Base-by-base conservation (phyloP, 495 filamentous ascomycete species). In the Lasiosphaeris hirsuta region DNA sequence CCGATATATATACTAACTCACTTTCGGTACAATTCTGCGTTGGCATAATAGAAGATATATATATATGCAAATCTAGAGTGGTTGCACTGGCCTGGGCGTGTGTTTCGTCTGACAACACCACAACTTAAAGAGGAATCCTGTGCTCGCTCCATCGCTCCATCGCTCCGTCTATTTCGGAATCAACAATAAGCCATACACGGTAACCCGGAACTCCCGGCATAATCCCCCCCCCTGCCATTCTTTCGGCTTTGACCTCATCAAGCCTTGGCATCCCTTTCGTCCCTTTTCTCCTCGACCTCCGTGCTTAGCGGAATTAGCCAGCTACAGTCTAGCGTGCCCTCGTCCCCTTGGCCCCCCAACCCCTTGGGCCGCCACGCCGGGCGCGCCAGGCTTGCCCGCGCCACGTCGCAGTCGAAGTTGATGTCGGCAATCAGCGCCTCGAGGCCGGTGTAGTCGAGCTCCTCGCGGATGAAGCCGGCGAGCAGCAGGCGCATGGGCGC, bases 351-450 rank as follows among this genome's bases (percentile, higher is more conserved):
- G n/a, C 56, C 60, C 18, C 61, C 66, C 66, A 70, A 46, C 40
- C 78, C 84, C 18, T 14, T 52, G 50, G 73, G 70, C 57, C 62
- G 72, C 83, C 94, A 98, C 18, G 70, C 82, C 35, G 78, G 73
- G 56, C 94, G 75, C 63, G 72, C 77, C 66, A 98, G 73, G 78
- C 90, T 94, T 64, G 75, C 72, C 56, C 79, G 74, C 17, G 91
- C 87, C 50, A 98, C 92, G 66, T 89, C 84, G 65, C 93, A 92
- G 74, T 98, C 94, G 51, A 86, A 75, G 56, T 81, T 78, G 61
- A 98, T 98, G 74, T 98, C 94, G 62, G 86, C 82, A 38, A 97
- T 83, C 69, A 98, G 69, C 23, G 84, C 85, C 53, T 97, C 92
- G 64, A 89, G 75, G 47, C 81, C 85, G 34, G 86, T 81, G 73